Conservation (phyloP, 371 early-diverging fungal genomes). For the Mucor velutinosus region DNA sequence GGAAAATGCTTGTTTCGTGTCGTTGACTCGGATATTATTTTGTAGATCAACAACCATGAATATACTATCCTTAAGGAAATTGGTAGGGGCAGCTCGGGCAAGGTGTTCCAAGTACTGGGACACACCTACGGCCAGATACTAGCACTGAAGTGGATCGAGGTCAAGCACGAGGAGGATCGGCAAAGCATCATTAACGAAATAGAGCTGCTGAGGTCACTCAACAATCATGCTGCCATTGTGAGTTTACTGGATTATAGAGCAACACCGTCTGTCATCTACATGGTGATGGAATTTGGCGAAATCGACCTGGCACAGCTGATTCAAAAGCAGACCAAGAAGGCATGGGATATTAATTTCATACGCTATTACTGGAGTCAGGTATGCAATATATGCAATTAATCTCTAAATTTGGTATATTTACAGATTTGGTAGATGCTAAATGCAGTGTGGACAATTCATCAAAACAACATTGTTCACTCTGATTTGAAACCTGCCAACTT, state of each 20-base stretch:
- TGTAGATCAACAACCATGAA: conserved; percentile 10
- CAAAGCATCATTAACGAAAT: conserved; percentile 87
- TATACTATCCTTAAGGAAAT: conserved; percentile 43
- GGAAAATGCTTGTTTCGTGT: background rate
- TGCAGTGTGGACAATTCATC: conserved; percentile 89
- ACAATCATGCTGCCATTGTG: conserved; percentile 71
- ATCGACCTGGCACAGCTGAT: conserved; percentile 84
- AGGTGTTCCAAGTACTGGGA: conserved; percentile 87
- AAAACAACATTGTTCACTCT: conserved; percentile 88
- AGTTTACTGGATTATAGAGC: conserved; percentile 79
- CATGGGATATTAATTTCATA: conserved; percentile 73
- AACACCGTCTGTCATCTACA: conserved; percentile 36
- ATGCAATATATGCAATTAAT: conserved; percentile 1
- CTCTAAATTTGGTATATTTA: background rate
- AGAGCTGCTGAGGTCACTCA: conserved; percentile 68
- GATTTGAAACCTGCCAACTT: conserved; percentile 98
- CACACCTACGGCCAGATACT: conserved; percentile 61
- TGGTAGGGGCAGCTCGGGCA: conserved; percentile 90
- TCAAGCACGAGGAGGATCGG: conserved; percentile 66
- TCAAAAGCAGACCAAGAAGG: conserved; percentile 50
- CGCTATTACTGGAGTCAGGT: conserved; percentile 87
- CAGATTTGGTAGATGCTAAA: conserved; percentile 76
- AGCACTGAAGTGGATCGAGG: conserved; percentile 89
- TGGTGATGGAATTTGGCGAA: conserved; percentile 92
- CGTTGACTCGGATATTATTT: background rate